phyloP scores from a whole-genome alignment of 768 basidiomycete species.

The Cyclocybe cylindracea region DNA sequence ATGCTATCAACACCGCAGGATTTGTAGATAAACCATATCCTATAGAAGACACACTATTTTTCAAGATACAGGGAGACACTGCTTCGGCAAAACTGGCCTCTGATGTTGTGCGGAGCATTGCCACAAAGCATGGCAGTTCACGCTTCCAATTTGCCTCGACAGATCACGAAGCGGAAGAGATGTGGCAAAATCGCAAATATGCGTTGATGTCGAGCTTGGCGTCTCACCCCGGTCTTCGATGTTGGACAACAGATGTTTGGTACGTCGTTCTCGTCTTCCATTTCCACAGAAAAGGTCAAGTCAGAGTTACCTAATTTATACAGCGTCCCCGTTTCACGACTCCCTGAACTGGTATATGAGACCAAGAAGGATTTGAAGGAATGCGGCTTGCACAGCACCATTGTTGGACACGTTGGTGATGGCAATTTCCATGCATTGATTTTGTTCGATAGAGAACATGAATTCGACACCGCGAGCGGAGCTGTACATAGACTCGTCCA shows the following conservation, averaged over 20 bases:
- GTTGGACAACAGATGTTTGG: constrained; percentile 94
- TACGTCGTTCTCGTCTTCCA: constrained; percentile 29
- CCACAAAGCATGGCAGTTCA: constrained; percentile 65
- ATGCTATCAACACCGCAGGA: constrained; percentile 71
- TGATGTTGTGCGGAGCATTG: constrained; percentile 57
- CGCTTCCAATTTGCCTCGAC: constrained; percentile 74
- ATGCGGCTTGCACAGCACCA: constrained; percentile 60
- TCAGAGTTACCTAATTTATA: neutral
- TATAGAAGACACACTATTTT: constrained; percentile 79
- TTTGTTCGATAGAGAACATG: constrained; percentile 59
- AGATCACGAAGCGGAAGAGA: constrained; percentile 70
- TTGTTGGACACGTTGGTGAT: constrained; percentile 83
- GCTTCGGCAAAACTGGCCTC: constrained; percentile 59
- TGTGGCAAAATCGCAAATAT: constrained; percentile 89
- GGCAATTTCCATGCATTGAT: constrained; percentile 61
- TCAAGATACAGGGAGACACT: constrained; percentile 86
- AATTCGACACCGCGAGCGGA: constrained; percentile 51
- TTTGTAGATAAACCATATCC: constrained; percentile 62
- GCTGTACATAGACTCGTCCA: constrained; percentile 73
- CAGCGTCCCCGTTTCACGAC: constrained; percentile 69
- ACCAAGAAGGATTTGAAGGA: constrained; percentile 76
- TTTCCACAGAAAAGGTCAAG: neutral
- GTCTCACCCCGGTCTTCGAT: constrained; percentile 59
- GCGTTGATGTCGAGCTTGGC: constrained; percentile 73
- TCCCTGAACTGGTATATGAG: constrained; percentile 71